Base-by-base conservation (phyloP, 2,329 filamentous ascomycete species). In the Stagonosporopsis chrysanthemi region DNA sequence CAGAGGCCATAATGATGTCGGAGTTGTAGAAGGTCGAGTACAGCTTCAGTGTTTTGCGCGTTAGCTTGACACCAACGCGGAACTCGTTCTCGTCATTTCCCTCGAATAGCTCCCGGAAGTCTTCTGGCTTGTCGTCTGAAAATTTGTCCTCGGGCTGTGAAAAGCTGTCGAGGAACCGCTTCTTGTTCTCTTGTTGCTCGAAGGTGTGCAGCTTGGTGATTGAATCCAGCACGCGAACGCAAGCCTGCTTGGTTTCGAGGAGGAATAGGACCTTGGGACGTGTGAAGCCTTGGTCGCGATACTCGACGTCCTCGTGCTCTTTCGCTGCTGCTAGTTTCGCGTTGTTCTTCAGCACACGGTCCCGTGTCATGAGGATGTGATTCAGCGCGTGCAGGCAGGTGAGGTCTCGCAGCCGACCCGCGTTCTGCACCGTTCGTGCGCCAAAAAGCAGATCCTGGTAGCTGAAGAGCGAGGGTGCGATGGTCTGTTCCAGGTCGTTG, bases 41-140 rank as follows among this genome's bases (percentile, higher is more conserved):
- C 74, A 90, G 95, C 75, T 97, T 98, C 72, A 98, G 83, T 0
- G 92, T 96, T 78, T 97, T 98, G 60, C 95, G 87, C 0, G 95
- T 98, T 75, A 99, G 96, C 77, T 98, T 99, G 72, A 99, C 78
- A n/a, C 94, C 95, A 2, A 98, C 81, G 3, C 94, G 88, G 79
- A 98, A 99, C 85, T 96, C 95, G 78, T 99, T 95, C 73, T 98
- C 95, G 73, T 97, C 92, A 73, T 97, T 98, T 57, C 95, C 95
- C 60, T 89, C 89, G 71, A 99, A 99, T 0, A 98, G 83, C 54
- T 96, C 90, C 23, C 85, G 83, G 77, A 96, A 98, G 74, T 98
- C 95, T 3, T 88, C 89, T 0, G 95, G 89, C 71, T 92, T 91
- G 71, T 90, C 87, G 8, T 85, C 81, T 24, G 88, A 86, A 65